A percentile compares a stretch with the other conserved stretches of the same genome.
Evolutionary conservation across 257 asterid species (phyloP).

Genomic region (Nicotiana obtusifolia): DNA sequence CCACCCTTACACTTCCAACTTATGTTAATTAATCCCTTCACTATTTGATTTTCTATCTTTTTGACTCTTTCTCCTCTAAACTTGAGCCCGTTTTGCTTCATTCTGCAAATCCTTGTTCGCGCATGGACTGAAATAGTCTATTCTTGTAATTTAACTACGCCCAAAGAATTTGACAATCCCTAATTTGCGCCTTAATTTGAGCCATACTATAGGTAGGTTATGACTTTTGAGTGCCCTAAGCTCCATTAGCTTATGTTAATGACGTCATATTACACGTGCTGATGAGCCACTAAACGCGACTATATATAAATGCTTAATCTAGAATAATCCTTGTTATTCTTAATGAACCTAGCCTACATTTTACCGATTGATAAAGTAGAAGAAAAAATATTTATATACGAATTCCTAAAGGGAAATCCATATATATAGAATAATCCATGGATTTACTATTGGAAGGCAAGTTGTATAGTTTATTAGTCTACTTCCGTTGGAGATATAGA

Average conservation of each 20-base stretch:
- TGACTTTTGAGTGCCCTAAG: constrained; percentile 4
- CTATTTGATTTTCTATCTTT: neutral
- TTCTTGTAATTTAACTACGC: neutral
- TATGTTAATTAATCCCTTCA: neutral
- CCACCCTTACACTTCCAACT: neutral
- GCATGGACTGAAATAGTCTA: neutral
- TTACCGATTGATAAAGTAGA: neutral
- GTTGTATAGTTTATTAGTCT: neutral
- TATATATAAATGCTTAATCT: neutral
- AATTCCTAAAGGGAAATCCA: neutral
- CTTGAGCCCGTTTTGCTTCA: neutral
- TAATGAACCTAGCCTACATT: neutral
- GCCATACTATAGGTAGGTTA: neutral
- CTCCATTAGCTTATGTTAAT: neutral
- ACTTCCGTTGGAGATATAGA: neutral
- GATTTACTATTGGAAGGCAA: neutral
- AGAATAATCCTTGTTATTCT: neutral
- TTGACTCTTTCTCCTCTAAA: neutral
- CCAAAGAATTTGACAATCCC: constrained; percentile 8
- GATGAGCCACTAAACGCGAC: neutral
- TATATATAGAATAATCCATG: too few species aligned
- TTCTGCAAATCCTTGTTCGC: neutral
- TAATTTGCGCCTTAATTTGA: neutral
- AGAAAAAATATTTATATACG: neutral
- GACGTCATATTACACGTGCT: neutral